These are phyloP conservation scores for Trametes sp. DNA, from an alignment of 1,284 basidiomycete genomes.

Conservation along the genomic window DNA sequence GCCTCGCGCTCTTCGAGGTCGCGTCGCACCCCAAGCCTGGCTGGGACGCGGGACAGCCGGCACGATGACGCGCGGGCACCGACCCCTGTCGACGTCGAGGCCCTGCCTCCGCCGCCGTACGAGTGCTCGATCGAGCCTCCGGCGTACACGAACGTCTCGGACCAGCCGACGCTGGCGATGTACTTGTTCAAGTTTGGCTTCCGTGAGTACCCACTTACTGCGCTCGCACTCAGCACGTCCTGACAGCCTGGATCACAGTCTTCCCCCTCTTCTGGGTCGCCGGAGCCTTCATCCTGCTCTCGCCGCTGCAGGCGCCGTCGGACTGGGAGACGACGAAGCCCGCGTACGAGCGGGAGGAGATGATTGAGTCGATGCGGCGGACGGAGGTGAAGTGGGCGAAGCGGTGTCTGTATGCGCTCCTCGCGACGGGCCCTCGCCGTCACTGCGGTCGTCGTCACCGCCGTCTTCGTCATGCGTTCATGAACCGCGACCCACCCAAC, in stretches of 20 bases:
- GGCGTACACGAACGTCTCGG: slow-evolving; percentile 36
- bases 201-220: slow-evolving; percentile 31
- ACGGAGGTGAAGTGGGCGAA: slow-evolving; percentile 53
- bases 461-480: slow-evolving; percentile 26
- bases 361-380: slow-evolving; percentile 46
- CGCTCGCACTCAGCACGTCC: background rate
- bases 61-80: slow-evolving; percentile 33
- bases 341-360: slow-evolving; percentile 44
- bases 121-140: slow-evolving; percentile 34
- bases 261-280: slow-evolving; percentile 54
- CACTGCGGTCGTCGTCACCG: slow-evolving; percentile 27
- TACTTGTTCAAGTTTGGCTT: slow-evolving; percentile 46
- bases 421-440: slow-evolving; percentile 22
- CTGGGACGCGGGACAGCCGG: slow-evolving; percentile 40
- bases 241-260: slow-evolving; percentile 37
- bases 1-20: slow-evolving; percentile 28
- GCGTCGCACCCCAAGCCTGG: slow-evolving; percentile 22
- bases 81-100: slow-evolving; percentile 18
- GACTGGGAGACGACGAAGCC: slow-evolving; percentile 51
- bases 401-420: slow-evolving; percentile 44
- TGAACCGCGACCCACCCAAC: background rate
- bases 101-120: slow-evolving; percentile 39
- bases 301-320: slow-evolving; percentile 45
- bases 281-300: slow-evolving; percentile 49
- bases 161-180: slow-evolving; percentile 44